phyloP scores from a whole-genome alignment of 805 yeast species.

The Lipomyces kockii region DNA sequence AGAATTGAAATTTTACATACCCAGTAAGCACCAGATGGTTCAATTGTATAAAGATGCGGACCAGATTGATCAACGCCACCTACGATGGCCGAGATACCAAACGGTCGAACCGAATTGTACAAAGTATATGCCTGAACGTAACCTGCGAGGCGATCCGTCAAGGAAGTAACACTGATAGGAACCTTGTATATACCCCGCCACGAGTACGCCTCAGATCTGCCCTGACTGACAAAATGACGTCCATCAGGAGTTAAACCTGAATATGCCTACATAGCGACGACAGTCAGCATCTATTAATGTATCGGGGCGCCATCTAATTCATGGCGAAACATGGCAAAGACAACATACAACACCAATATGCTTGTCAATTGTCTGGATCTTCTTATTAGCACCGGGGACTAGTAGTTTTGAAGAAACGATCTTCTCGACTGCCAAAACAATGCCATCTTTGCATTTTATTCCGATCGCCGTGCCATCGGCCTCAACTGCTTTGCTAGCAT shows the following conservation, averaged over 20 bases:
- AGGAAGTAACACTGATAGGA: slow-evolving; percentile 76
- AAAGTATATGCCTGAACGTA: slow-evolving; percentile 95
- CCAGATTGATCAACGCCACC: slow-evolving; percentile 94
- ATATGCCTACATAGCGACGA: slow-evolving; percentile 52
- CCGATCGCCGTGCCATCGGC: slow-evolving; percentile 96
- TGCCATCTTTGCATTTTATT: slow-evolving; percentile 87
- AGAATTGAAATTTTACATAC: slow-evolving; percentile 20
- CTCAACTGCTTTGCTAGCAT: slow-evolving; percentile 96
- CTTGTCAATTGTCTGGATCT: slow-evolving; percentile 90
- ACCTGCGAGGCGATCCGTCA: slow-evolving; percentile 85
- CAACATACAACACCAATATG: slow-evolving; percentile 78
- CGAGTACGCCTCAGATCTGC: slow-evolving; percentile 84
- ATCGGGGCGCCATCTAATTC: neutral
- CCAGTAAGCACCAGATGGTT: slow-evolving; percentile 97
- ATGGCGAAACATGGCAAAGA: neutral
- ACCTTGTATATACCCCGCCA: slow-evolving; percentile 78
- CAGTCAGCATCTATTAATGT: neutral
- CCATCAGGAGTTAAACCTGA: slow-evolving; percentile 98
- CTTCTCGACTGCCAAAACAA: slow-evolving; percentile 97
- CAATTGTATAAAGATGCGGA: slow-evolving; percentile 92
- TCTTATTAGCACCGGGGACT: slow-evolving; percentile 84
- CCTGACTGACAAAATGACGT: slow-evolving; percentile 86
- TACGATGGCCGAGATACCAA: slow-evolving; percentile 88
- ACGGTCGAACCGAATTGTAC: slow-evolving; percentile 96
- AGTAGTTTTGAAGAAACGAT: slow-evolving; percentile 81